phyloP scores from a whole-genome alignment of 495 filamentous ascomycete species.

The Lophium mytilinum region DNA sequence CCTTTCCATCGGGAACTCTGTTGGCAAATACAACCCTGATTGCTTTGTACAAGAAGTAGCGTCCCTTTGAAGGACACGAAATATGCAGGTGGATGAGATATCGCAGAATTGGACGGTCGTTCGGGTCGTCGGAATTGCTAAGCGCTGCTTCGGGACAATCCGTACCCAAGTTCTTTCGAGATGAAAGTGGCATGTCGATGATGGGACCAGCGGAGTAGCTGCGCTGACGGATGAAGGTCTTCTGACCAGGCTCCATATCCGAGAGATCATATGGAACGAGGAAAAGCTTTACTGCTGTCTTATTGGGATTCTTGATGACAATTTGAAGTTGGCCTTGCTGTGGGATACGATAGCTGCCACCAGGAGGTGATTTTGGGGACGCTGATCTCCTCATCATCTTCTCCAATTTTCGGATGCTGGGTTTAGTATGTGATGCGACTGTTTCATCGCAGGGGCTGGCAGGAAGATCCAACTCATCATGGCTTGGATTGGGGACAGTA shows the following conservation, averaged over 20 bases:
- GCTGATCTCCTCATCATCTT: conserved; percentile 37
- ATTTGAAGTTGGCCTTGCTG: conserved; percentile 94
- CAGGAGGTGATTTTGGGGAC: conserved; percentile 47
- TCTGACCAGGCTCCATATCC: conserved; percentile 93
- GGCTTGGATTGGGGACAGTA: conserved; percentile 14
- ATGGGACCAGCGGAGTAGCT: conserved; percentile 86
- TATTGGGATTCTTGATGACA: conserved; percentile 93
- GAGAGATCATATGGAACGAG: conserved; percentile 88
- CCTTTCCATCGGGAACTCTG: conserved; percentile 92
- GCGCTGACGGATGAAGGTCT: conserved; percentile 93
- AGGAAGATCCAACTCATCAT: conserved; percentile 11
- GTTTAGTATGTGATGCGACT: not conserved
- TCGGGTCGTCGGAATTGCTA: conserved; percentile 39
- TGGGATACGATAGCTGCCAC: conserved; percentile 89
- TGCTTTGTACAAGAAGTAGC: conserved; percentile 84
- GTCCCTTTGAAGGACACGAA: conserved; percentile 73
- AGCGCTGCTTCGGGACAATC: conserved; percentile 37
- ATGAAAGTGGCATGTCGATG: conserved; percentile 54
- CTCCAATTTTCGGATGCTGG: conserved; percentile 42
- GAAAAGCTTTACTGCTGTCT: conserved; percentile 92
- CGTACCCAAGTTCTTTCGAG: conserved; percentile 41
- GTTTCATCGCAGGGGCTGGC: not conserved
- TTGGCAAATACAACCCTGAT: conserved; percentile 97
- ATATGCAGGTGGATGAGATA: conserved; percentile 95
- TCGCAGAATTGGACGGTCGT: conserved; percentile 71